These are phyloP conservation scores for Pythium monospermum DNA, from an alignment of 352 stramenopile genomes.

Conservation along the genomic window DNA sequence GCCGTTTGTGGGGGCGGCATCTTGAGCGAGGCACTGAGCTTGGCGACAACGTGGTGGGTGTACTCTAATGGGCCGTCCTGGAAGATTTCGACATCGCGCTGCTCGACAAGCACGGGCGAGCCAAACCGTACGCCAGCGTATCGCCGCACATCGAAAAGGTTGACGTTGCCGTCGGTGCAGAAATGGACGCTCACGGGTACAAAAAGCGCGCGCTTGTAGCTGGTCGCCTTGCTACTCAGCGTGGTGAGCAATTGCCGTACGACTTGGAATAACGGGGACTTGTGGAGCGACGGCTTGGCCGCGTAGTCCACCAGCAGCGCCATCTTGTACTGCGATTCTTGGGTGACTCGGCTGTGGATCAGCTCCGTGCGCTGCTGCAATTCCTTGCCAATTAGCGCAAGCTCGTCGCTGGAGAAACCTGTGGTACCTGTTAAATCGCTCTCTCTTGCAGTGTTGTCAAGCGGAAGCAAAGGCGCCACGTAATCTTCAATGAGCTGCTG, in stretches of 20 bases:
- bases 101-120: constrained; percentile 54
- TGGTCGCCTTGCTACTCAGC: constrained; percentile 30
- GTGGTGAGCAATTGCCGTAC: constrained; percentile 46
- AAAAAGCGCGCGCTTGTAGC: constrained; percentile 41
- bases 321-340: constrained; percentile 61
- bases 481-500: constrained; percentile 52
- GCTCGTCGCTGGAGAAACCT: constrained; percentile 17
- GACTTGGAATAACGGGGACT: constrained; percentile 47
- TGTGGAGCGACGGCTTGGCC: constrained; percentile 24
- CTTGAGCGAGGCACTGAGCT: constrained; percentile 47
- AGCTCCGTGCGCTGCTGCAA: constrained; percentile 43
- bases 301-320: constrained; percentile 53
- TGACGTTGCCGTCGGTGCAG: constrained; percentile 40
- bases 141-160: constrained; percentile 40
- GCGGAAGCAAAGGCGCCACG: constrained; percentile 39
- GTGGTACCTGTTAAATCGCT: not conserved
- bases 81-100: constrained; percentile 55
- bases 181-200: constrained; percentile 64
- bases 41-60: constrained; percentile 53
- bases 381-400: constrained; percentile 27
- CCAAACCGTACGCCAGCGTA: constrained; percentile 60
- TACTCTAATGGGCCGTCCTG: constrained; percentile 57
- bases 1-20: constrained; percentile 51
- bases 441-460: constrained; percentile 3
- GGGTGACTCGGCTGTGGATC: constrained; percentile 31